Base-by-base conservation (phyloP, 2,329 filamentous ascomycete species). In the Pezicula neosporulosa region DNA sequence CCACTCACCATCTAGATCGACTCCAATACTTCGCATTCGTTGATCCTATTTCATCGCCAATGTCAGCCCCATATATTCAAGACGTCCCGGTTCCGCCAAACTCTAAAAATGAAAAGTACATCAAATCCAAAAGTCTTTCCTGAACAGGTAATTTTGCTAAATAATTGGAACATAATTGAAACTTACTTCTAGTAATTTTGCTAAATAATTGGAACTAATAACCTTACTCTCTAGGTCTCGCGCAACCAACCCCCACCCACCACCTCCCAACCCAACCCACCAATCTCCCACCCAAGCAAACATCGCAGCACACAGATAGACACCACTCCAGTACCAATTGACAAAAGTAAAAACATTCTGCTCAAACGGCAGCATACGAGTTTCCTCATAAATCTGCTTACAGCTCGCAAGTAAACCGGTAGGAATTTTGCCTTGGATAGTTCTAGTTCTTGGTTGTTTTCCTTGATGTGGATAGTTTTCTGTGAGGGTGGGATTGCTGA, bases 341-440 rank as follows among this genome's bases (percentile, higher is more conserved):
- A 71, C 64, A 53, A 77, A 78, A 21, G 69, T 68, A 51, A 78
- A 77, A 47, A 77, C 73, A 61, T 74, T 76, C 19, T 60, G 52
- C 7, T 60, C 56, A 55, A 75, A 76, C 2, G 76, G 72, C 2
- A 77, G 24, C 0, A 51, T 16, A 3, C 72, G 67, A 3, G 68
- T 64, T 55, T 79, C 76, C 47, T 58, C 30, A 61, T 77, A 77
- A 18, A 77, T 57, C 49, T 75, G 71, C 24, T 63, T 64, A 56
- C 66, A 72, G 19, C 66, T 55, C 5, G 50, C 54, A 2, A 78
- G 68, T 5, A 78, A 61, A 3, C 62, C 63, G 1, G 70, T 68
- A 0, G 77, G 75, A 2, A 77, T 60, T 16, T 68, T 69, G 15
- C 66, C 69, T 0, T 70, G 72, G 1, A 72, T 68, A 36, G 63